Evolutionary conservation across 1,284 basidiomycete species (phyloP).

Genomic region (Marasmius oreades): DNA sequence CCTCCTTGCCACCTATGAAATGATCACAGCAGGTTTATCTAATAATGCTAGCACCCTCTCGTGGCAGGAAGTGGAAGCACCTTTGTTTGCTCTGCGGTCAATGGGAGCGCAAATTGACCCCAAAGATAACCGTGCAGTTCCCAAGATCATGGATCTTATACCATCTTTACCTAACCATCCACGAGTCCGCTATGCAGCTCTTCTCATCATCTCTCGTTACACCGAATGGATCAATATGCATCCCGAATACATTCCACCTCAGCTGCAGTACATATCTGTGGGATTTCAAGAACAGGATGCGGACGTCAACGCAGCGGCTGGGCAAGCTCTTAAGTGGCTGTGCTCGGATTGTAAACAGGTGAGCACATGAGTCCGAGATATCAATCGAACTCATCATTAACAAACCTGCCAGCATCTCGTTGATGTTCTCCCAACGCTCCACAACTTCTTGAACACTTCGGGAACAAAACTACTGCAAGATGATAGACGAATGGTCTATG

Average conservation of each 20-base stretch:
- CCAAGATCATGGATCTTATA: slow-evolving; percentile 94
- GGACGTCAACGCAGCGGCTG: slow-evolving; percentile 91
- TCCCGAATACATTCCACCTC: slow-evolving; percentile 82
- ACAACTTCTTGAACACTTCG: slow-evolving; percentile 81
- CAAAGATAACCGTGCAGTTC: slow-evolving; percentile 81
- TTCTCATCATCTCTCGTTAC: slow-evolving; percentile 94
- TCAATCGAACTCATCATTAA: slow-evolving; percentile 5
- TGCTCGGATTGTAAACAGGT: slow-evolving; percentile 95
- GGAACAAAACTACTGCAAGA: slow-evolving; percentile 80
- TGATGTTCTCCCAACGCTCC: slow-evolving; percentile 88
- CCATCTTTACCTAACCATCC: slow-evolving; percentile 90
- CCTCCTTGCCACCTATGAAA: slow-evolving; percentile 76
- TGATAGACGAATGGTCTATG: slow-evolving; percentile 89
- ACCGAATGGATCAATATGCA: slow-evolving; percentile 96
- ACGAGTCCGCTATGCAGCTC: slow-evolving; percentile 90
- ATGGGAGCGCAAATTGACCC: slow-evolving; percentile 96
- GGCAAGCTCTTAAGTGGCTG: slow-evolving; percentile 94
- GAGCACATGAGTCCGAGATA: slow-evolving; percentile 17
- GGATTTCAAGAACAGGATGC: slow-evolving; percentile 82
- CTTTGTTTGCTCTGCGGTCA: slow-evolving; percentile 95
- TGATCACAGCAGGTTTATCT: slow-evolving; percentile 74
- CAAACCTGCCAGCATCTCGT: slow-evolving; percentile 69
- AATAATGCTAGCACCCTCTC: slow-evolving; percentile 48
- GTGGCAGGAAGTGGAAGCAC: slow-evolving; percentile 99
- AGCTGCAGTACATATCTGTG: slow-evolving; percentile 88